Evolutionary conservation across 2,329 filamentous ascomycete genomes (phyloP), one percentile per base, ranked within the genome.

Genomic region (Xylariaceae sp.): DNA sequence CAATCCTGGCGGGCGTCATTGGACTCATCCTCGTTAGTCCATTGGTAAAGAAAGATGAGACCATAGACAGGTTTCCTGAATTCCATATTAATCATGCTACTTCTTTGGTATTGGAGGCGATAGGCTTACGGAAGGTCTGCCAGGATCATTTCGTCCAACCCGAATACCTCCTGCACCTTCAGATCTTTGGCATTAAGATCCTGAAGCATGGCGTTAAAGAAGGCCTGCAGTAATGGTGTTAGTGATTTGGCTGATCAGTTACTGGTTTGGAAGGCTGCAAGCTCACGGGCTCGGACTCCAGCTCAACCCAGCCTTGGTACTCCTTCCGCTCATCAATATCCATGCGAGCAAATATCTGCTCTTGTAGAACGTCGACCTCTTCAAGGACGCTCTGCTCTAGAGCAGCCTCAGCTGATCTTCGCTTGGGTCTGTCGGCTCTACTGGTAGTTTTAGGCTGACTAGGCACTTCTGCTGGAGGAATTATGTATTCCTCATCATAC

Each of bases 11-110:
- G 60, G 82, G 78, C 53, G 80, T 76, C 67, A 76, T 28, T 84
- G 74, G 48, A 78, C 72, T 78, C 76, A 5, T 79, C 74, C 3
- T 79, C 82, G 26, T 83, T 81, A 65, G 86, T 69, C 62, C 83
- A 96, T 56, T 88, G 85, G 67, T 92, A 96, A 1, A 96, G 82
- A 62, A 98, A 95, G 46, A 99, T 89, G n/a, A 98, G 77, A 2
- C 94, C 94, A 66, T 91, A 87, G 2, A 95, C 82, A 1, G 90
- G 90, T 66, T 88, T 84, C 4, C 88, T 90, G 66, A 28, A 16
- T 7, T 4, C 33, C 16, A 51, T 33, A 40, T 36, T n/a, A 45
- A 19, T 16, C n/a, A 6, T 45, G 31, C 19, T 31, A 23, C 2
- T 16, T 3, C 16, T 4, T 40, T n/a, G 53, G 55, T 6, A 64